Conservation (phyloP, 768 basidiomycete species). For the Paxillus rubicundulus region DNA sequence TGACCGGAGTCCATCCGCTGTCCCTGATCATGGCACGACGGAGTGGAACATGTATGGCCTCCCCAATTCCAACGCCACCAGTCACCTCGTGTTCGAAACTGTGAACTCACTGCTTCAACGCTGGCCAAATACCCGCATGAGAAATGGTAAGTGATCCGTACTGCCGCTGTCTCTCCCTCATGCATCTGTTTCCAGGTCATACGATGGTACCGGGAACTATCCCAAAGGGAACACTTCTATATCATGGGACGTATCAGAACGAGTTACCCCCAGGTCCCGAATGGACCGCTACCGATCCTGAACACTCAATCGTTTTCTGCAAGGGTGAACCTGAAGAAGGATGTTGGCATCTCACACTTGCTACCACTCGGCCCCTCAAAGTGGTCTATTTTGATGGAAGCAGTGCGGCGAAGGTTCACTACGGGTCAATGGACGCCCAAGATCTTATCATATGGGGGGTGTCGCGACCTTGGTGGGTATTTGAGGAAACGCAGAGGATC, state of each 20-base stretch:
- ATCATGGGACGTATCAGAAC: slow-evolving; percentile 24
- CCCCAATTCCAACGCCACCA: slow-evolving; percentile 20
- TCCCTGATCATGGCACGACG: no score
- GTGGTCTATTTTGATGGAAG: slow-evolving; percentile 34
- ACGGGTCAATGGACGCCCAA: slow-evolving; percentile 35
- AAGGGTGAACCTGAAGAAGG: slow-evolving; percentile 2
- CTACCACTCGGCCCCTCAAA: slow-evolving; percentile 25
- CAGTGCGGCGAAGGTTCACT: slow-evolving; percentile 26
- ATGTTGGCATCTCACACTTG: slow-evolving; percentile 33
- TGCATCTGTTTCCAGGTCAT: slow-evolving; percentile 5
- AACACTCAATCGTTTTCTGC: slow-evolving; percentile 40
- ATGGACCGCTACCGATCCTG: slow-evolving; percentile 34
- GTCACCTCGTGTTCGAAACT: slow-evolving; percentile 24
- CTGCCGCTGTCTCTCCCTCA: neutral
- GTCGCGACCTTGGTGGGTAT: slow-evolving; percentile 12
- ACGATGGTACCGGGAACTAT: slow-evolving; percentile 29
- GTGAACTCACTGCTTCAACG: slow-evolving; percentile 32
- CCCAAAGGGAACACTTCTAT: slow-evolving; percentile 33
- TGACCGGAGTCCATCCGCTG: no score
- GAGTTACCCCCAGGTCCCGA: slow-evolving; percentile 24
- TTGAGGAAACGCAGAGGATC: slow-evolving; percentile 27
- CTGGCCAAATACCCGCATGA: slow-evolving; percentile 43
- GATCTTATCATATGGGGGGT: slow-evolving; percentile 35
- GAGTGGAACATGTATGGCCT: neutral
- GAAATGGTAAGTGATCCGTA: slow-evolving; percentile 33